Percentiles rank a stretch among this genome's conserved stretches.
Conservation (phyloP, 164 flowering plant genomes). For the Santalum album region DNA sequence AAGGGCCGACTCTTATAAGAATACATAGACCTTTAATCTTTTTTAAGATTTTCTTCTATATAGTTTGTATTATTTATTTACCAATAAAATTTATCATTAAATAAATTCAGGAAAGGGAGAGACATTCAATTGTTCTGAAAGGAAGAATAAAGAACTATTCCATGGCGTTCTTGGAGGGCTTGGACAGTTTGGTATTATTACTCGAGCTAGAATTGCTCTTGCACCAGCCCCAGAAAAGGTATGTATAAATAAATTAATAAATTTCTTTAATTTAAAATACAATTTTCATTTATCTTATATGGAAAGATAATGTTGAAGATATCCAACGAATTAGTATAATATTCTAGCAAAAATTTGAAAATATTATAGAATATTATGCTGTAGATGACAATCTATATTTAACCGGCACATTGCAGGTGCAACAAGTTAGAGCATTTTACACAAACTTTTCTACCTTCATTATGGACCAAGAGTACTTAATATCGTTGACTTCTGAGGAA, state of each 20-base stretch:
- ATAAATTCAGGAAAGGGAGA: constrained; percentile 29
- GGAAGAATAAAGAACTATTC: constrained; percentile 27
- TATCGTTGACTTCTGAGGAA: neutral
- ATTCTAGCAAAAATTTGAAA: too few species aligned
- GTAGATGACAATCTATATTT: too few species aligned
- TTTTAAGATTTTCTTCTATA: too few species aligned
- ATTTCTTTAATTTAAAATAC: neutral
- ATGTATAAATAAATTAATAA: too few species aligned
- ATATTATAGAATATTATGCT: too few species aligned
- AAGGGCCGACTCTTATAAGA: too few species aligned
- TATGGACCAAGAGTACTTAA: neutral
- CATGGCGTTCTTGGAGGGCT: constrained; percentile 40
- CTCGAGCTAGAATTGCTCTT: constrained; percentile 33
- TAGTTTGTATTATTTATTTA: too few species aligned
- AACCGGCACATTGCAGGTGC: neutral
- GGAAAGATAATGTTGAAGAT: too few species aligned
- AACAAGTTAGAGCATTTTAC: neutral
- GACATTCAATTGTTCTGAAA: constrained; percentile 29
- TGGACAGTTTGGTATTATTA: constrained; percentile 49
- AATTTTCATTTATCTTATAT: neutral
- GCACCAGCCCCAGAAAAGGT: constrained; percentile 33
- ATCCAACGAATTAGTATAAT: too few species aligned
- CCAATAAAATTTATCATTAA: too few species aligned
- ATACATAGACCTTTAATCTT: too few species aligned
- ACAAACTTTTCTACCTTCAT: neutral